Base-by-base conservation (phyloP, 2,329 filamentous ascomycete genomes). In the Pseudocercospora macadamiae region DNA sequence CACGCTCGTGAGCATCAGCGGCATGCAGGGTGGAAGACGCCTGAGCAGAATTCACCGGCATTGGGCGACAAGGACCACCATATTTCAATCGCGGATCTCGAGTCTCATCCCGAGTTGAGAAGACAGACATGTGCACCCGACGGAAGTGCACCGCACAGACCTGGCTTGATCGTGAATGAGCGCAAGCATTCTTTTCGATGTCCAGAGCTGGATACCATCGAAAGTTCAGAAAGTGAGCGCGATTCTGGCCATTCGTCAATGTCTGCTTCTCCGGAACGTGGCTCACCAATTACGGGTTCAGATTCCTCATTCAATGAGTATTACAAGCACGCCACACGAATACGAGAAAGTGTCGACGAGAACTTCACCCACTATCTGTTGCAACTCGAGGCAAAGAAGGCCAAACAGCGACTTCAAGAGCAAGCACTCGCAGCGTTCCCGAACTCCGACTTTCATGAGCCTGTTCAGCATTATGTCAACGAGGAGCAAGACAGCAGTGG, bases 391-490 rank as follows among this genome's bases (percentile, higher is more conserved):
- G 90, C 90, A 51, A 88, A 87, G 69, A 88, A 91, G 69, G 90
- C 89, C 7, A 88, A 95, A 72, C 86, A 87, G 69, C 89, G 93
- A 72, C 80, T 97, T 63, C 86, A 89, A 62, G 90, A 96, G 67
- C 82, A 86, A 69, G 89, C 88, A 48, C 81, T 92, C 71, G 87
- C 87, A 36, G 90, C 89, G 1, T 93, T 91, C 70, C 89, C 89
- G 69, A 89, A 88, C 69, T 83, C 84, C 9, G 82, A 88, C 37
- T 83, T 85, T 62, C 86, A 89, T 67, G 87, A 88, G 63, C 87
- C 85, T 42, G 86, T 90, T 6, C 83, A 88, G 66, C 89, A 91
- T 69, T 91, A 89, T 71, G 85, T 88, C 59, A 82, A 86, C 58
- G 83, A 86, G 60, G 77, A 76, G 44, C 64, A 74, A 44, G 73